Percentiles rank a stretch among this genome's conserved stretches.
Evolutionary conservation across 352 stramenopile species (phyloP).

Genomic region (Pythium brassicae): DNA sequence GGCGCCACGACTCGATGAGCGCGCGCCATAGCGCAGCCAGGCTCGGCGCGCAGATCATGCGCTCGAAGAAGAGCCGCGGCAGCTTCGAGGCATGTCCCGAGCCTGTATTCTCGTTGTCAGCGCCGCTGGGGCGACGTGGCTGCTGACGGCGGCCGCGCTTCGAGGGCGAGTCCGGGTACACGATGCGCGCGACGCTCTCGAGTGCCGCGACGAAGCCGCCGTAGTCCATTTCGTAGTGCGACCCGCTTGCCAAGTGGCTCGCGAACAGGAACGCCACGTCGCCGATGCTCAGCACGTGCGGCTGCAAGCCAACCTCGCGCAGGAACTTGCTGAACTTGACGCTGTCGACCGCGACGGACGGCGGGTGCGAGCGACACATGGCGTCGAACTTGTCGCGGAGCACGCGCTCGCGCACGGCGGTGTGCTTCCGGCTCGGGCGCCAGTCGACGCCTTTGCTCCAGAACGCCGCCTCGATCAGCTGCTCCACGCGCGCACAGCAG

Average conservation of each 20-base stretch:
- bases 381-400: conserved; percentile 38
- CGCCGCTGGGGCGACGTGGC: not conserved
- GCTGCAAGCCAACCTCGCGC: conserved; percentile 53
- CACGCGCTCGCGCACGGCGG: conserved; percentile 28
- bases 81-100: conserved; percentile 14
- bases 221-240: conserved; percentile 55
- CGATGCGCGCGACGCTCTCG: conserved; percentile 26
- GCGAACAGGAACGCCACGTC: conserved; percentile 65
- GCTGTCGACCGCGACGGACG: conserved; percentile 43
- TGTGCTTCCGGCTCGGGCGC: conserved; percentile 19
- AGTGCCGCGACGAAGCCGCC: conserved; percentile 44
- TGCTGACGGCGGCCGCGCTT: not conserved
- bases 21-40: conserved; percentile 32
- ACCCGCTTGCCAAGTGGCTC: conserved; percentile 28
- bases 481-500: conserved; percentile 24
- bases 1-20: conserved; percentile 46
- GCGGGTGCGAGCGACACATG: conserved; percentile 48
- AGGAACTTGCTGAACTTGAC: conserved; percentile 80
- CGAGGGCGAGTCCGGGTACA: conserved; percentile 17
- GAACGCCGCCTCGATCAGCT: conserved; percentile 33
- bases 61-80: conserved; percentile 37
- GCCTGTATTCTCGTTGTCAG: not conserved
- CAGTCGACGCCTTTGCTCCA: conserved; percentile 67
- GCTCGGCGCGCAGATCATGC: conserved; percentile 36
- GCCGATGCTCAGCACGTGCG: conserved; percentile 40